Evolutionary conservation across 768 basidiomycete genomes (phyloP), one percentile per base, ranked within the genome.

Genomic region (Lactarius quietus): DNA sequence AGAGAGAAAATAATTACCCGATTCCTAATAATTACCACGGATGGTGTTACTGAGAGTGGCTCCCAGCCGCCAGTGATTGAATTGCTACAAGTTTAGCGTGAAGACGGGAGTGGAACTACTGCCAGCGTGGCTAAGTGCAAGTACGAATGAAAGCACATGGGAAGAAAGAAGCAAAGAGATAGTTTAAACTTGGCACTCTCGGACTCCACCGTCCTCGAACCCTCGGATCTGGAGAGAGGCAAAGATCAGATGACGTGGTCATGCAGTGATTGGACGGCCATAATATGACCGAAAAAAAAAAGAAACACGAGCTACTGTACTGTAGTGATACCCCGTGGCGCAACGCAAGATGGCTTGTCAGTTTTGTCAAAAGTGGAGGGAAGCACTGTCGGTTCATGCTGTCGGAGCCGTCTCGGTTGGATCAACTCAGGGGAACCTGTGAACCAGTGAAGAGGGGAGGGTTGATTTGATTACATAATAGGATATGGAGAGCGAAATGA

Each of bases 401-500:
- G 23, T 48, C 45, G 26, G 48, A 26, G 14, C 23, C 48, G 23
- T 51, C 48, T 51, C 48, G 48, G 48, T 26, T 41, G 39, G 15
- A 41, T 39, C 15, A 39, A 39, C 38, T 48, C 45, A 48, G 45
- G 45, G 45, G 45, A 41, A 45, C n/a, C n/a, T 9, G 45, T 48
- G n/a, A 23, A 26, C 23, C 10, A 48, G 39, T 39, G 38, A 39
- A 6, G 38, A 14, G 38, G 17, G 6, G 39, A 9, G 39, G n/a
- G 17, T 41, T 41, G 17, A 48, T 51, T 51, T 51, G 48, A 51
- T 51, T 51, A 51, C 26, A 23, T 51, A 51, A 51, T 51, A 15
- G 6, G 48, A 12, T 45, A 18, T 20, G 41, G 20, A 8, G 33
- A 58, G 57, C 39, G 63, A 64, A 53, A 59, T 53, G 45, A 63